Conservation (phyloP, 345 rosid species). For the Arabidopsis thaliana region DNA sequence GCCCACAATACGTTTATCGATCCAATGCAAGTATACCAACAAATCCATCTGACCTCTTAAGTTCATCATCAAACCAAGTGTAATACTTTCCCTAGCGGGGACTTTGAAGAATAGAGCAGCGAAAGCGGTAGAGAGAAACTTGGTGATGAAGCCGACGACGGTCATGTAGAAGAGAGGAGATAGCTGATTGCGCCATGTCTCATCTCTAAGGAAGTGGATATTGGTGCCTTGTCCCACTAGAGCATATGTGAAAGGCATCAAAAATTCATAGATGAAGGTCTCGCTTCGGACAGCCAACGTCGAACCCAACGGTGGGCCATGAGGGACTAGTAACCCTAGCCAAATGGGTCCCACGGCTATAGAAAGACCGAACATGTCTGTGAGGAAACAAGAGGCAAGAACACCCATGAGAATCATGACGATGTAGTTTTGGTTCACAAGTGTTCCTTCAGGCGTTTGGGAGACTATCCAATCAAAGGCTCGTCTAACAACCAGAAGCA, state of each 20-base stretch:
- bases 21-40: conserved; percentile 59
- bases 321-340: conserved; percentile 67
- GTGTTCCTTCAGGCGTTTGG: conserved; percentile 61
- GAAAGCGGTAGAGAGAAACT: conserved; percentile 42
- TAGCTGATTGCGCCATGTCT: conserved; percentile 50
- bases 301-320: conserved; percentile 70
- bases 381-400: conserved; percentile 53
- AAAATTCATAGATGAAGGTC: conserved; percentile 57
- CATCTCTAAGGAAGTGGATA: conserved; percentile 44
- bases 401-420: conserved; percentile 59
- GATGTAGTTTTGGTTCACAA: conserved; percentile 53
- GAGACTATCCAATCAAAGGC: conserved; percentile 54
- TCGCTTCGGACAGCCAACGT: conserved; percentile 61
- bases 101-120: conserved; percentile 46
- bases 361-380: conserved; percentile 75
- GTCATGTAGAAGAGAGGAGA: conserved; percentile 54
- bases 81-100: conserved; percentile 59
- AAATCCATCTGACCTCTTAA: conserved; percentile 74
- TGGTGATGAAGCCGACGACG: conserved; percentile 49
- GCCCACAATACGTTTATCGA: conserved; percentile 55
- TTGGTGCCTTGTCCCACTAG: conserved; percentile 59
- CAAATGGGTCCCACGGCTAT: conserved; percentile 67
- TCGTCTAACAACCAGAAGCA: conserved; percentile 42
- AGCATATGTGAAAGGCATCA: conserved; percentile 67
- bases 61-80: conserved; percentile 65